Conservation (phyloP, 1,139 yeast genomes). For the Yamadazyma spencermartinsiae region DNA sequence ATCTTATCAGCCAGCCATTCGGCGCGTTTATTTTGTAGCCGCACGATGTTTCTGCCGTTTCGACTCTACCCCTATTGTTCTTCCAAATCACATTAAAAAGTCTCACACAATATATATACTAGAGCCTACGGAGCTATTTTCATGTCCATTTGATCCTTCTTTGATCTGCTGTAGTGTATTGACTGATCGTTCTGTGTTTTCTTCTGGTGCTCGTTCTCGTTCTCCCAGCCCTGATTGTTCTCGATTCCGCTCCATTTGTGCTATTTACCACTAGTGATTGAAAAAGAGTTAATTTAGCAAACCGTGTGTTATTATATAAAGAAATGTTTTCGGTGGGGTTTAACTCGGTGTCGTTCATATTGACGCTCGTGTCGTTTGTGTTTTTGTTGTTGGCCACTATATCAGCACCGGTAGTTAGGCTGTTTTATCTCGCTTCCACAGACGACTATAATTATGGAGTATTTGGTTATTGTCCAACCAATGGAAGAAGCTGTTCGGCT, state of each 20-base stretch:
- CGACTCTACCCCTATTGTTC: slow-evolving; percentile 1
- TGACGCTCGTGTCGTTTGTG: slow-evolving; percentile 43
- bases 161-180: no score
- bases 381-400: slow-evolving; percentile 54
- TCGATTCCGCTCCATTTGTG: no score
- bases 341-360: slow-evolving; percentile 30
- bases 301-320: not conserved
- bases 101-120: no score
- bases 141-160: no score
- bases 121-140: no score
- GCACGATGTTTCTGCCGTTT: no score
- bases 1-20: slow-evolving; percentile 7
- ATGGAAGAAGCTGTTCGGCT: slow-evolving; percentile 47
- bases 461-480: slow-evolving; percentile 68
- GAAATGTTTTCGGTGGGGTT: slow-evolving; percentile 16
- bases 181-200: no score
- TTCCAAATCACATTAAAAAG: no score
- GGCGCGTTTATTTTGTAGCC: slow-evolving; percentile 1
- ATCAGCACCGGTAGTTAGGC: slow-evolving; percentile 44
- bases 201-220: no score
- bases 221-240: no score
- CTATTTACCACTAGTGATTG: no score
- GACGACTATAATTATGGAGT: slow-evolving; percentile 71
- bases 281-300: no score
- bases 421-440: slow-evolving; percentile 39